These are phyloP conservation scores for Coprinellus micaceus DNA, from an alignment of 768 basidiomycete species.

Conservation along the genomic window DNA sequence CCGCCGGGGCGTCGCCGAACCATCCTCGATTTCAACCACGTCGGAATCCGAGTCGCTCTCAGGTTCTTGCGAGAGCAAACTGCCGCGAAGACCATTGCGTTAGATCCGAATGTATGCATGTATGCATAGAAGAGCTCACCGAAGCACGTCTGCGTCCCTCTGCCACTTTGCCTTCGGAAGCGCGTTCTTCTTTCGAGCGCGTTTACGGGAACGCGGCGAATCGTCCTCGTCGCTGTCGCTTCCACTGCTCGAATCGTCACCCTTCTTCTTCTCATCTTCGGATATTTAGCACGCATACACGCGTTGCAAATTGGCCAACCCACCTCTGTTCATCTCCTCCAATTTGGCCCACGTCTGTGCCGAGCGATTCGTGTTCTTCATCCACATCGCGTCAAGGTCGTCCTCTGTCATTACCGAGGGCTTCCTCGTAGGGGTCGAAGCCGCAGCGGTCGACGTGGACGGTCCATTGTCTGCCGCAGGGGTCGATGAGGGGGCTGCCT, in stretches of 20 bases:
- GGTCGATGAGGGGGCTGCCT: constrained; percentile 11
- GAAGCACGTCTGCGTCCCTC: constrained; percentile 31
- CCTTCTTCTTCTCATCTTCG: constrained; percentile 19
- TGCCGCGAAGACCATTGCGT: constrained; percentile 15
- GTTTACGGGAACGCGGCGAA: constrained; percentile 33
- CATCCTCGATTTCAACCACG: constrained; percentile 30
- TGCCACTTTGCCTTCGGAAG: constrained; percentile 40
- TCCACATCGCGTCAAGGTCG: constrained; percentile 68
- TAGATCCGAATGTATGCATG: background rate
- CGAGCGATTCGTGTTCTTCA: constrained; percentile 60
- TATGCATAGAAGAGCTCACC: constrained; percentile 32
- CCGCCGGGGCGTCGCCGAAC: constrained; percentile 21
- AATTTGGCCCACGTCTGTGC: constrained; percentile 57
- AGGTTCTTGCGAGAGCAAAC: constrained; percentile 37
- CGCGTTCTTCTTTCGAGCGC: constrained; percentile 34
- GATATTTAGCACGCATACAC: too few relatives aligned
- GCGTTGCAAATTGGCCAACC: too few relatives aligned
- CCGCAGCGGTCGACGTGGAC: constrained; percentile 13
- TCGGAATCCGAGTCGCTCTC: constrained; percentile 47
- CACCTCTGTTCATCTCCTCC: constrained; percentile 55
- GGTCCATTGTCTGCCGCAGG: background rate
- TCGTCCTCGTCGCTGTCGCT: constrained; percentile 14
- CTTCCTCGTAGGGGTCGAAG: constrained; percentile 10
- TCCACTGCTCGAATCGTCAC: constrained; percentile 20
- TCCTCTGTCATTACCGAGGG: constrained; percentile 18